These are phyloP conservation scores for Lipomyces sp. DNA, from an alignment of 805 yeast genomes.

Conservation along the genomic window DNA sequence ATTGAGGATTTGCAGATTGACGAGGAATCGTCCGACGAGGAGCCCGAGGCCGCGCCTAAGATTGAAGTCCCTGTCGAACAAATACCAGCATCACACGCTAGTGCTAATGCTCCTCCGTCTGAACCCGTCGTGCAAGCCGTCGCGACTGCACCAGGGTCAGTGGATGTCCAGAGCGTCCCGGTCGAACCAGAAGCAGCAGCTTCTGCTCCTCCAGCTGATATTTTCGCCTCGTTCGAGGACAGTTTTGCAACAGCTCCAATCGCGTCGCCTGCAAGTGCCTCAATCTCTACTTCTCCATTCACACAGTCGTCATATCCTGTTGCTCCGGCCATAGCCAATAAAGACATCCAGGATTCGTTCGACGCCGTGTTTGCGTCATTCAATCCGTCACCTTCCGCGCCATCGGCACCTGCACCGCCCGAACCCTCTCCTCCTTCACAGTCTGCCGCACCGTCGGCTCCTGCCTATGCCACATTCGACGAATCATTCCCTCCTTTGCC, in stretches of 20 bases:
- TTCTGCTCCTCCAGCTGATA: constrained; percentile 40
- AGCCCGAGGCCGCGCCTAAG: constrained; percentile 11
- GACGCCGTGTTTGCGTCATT: constrained; percentile 54
- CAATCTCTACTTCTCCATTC: constrained; percentile 52
- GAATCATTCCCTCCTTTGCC: constrained; percentile 13
- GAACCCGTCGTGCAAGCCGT: constrained; percentile 3
- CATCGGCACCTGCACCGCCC: constrained; percentile 18
- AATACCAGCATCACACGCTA: no score
- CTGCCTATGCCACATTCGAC: constrained; percentile 8
- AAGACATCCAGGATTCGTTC: constrained; percentile 22
- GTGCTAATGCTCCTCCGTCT: background rate
- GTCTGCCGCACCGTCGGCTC: background rate
- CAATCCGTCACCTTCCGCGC: constrained; percentile 28
- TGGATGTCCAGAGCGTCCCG: constrained; percentile 19
- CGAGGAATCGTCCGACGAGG: constrained; percentile 43
- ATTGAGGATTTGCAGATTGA: constrained; percentile 34
- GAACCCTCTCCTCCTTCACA: background rate
- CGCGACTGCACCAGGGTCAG: constrained; percentile 19
- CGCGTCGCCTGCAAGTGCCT: constrained; percentile 52
- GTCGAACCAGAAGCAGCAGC: constrained; percentile 36
- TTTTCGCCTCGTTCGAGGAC: constrained; percentile 21
- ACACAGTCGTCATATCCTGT: constrained; percentile 57
- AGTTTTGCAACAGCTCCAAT: constrained; percentile 29
- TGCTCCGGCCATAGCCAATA: constrained; percentile 5
- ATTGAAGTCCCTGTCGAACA: no score